Base-by-base conservation (phyloP, 1,284 basidiomycete species). In the Microbotryomycetes sp. region DNA sequence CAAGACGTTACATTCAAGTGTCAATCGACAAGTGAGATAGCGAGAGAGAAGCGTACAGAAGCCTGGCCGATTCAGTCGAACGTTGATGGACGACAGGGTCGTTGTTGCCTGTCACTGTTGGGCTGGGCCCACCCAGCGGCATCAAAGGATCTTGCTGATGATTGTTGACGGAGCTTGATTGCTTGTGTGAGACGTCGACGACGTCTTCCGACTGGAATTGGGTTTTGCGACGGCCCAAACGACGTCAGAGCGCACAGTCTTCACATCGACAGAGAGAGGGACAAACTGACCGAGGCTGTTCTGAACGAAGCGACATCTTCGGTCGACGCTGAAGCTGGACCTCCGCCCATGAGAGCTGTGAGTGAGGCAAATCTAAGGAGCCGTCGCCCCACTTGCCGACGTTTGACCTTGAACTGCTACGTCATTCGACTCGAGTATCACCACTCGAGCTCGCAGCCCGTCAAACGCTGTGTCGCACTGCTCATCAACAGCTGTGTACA, bases 141-240 rank as follows among this genome's bases (percentile, higher is more conserved):
- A 2, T 14, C 48, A 1, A 16, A 2, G 22, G 7, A 0, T 31
- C 23, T 29, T 3, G 25, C 22, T 3, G 9, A n/a, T 22, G 32
- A n/a, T 3, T 4, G 2, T 4, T 15, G 50, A 12, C 22, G 6
- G 3, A 19, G 45, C 9, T 12, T 1, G 31, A 6, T 2, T 50
- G 23, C 14, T 28, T 30, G 47, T 51, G 26, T 15, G n/a, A 22
- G 0, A 67, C 59, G 14, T 64, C 59, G 4, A 67, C 60, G 14
- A 59, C 54, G 28, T 62, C 60, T 16, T 61, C 65, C 19, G 57
- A 61, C 65, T 67, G 65, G 12, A 42, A 42, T 12, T 12, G 36
- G 36, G 36, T 12, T 42, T 9, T 42, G 19, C 12, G 9, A 19
- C 36, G 19, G 36, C 12, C 9, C 12, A 19, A 42, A 42, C 36